Base-by-base conservation (phyloP, 768 basidiomycete species). In the Boletus patriciae region DNA sequence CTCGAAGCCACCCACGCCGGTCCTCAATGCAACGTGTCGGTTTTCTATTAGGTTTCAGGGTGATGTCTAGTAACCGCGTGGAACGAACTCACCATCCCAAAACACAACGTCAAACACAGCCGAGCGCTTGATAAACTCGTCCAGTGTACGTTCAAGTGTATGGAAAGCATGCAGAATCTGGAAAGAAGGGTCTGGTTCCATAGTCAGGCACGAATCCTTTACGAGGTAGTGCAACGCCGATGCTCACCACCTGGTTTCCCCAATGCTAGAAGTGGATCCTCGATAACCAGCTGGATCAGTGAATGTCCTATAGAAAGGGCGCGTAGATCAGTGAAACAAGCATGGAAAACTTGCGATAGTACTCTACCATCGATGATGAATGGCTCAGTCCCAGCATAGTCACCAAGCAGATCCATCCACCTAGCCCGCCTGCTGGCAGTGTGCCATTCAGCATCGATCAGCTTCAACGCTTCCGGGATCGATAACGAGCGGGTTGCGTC, bases 351-450 rank as follows among this genome's bases (percentile, higher is more conserved):
- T 19, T 43, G 36, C 19, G 33, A 51, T 1, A 41, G 60, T 65
- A 37, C 53, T 27, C 18, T 66, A 83, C 86, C 86, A 67, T 88
- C 85, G 55, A 89, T 74, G 40, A 87, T 62, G 63, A 89, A 89
- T 16, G 77, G 76, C 64, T 89, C 87, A 36, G 66, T 78, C 2
- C 87, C 87, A 21, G 83, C 86, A 66, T 87, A 88, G 63, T 87
- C 87, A 4, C 86, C 85, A 29, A 88, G 70, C 10, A 88, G 74
- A 66, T 88, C 87, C 86, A 88, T 87, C 83, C 80, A 82, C 54
- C 82, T 66, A 13, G 76, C 78, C 27, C 65, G 57, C 55, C 74
- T 70, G 64, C 69, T 71, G 27, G 69, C 66, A 29, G 67, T 59
- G 57, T 76, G 80, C 80, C 80, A 82, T 44, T 54, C 55, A 15